Conservation (phyloP, 108 stramenopile species). For the Pseudonitzschia multistriata region DNA sequence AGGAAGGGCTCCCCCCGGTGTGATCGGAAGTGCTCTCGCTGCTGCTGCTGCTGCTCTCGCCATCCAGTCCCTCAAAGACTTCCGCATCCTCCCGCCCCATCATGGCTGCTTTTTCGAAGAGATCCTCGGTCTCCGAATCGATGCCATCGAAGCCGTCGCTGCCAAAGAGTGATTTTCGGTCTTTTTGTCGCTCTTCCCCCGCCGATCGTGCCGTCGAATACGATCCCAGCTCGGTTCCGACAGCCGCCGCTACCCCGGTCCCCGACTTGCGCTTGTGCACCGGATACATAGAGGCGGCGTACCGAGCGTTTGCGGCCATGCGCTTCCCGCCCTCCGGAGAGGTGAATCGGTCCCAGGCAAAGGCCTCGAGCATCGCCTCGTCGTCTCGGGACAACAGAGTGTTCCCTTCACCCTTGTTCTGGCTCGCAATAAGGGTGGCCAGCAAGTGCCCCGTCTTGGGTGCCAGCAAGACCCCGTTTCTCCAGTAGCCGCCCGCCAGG, state of each 20-base stretch:
- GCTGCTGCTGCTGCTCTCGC: background rate
- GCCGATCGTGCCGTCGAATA: constrained; percentile 80
- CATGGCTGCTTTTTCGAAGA: constrained; percentile 66
- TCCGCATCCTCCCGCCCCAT: constrained; percentile 60
- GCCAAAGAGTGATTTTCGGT: constrained; percentile 54
- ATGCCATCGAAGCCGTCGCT: background rate
- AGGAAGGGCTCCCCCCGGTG: background rate
- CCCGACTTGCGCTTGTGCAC: constrained; percentile 57
- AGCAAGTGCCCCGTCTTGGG: constrained; percentile 83
- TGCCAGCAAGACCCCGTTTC: constrained; percentile 91
- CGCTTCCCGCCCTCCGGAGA: constrained; percentile 48
- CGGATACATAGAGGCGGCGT: constrained; percentile 79
- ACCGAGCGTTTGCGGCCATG: constrained; percentile 72
- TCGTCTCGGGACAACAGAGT: constrained; percentile 43
- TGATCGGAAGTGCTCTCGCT: background rate
- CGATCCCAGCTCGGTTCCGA: constrained; percentile 84
- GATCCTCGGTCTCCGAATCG: constrained; percentile 38
- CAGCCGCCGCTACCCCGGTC: constrained; percentile 64
- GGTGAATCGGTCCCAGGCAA: constrained; percentile 85
- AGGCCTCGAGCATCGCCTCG: constrained; percentile 54
- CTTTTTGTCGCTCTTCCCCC: constrained; percentile 57
- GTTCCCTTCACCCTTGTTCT: constrained; percentile 18
- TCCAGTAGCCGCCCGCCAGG: constrained; percentile 93
- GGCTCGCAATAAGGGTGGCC: constrained; percentile 43
- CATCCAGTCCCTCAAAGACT: constrained; percentile 34